phyloP scores from a whole-genome alignment of 176 grass and related monocot genomes.

The Oryza punctata region DNA sequence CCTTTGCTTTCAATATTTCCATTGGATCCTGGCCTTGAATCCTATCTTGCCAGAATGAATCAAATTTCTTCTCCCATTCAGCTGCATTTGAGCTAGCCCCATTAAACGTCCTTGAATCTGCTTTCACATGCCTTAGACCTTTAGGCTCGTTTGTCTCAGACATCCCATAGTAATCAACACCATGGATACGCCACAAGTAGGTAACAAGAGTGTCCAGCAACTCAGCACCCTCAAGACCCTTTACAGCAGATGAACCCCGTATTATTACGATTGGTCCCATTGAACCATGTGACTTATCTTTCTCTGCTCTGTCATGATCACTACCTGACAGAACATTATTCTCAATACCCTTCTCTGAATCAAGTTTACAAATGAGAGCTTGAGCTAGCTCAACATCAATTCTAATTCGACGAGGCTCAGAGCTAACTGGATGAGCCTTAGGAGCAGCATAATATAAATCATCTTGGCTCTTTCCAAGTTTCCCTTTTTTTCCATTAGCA shows the following conservation, averaged over 20 bases:
- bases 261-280: constrained; percentile 94
- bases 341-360: constrained; percentile 86
- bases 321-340: constrained; percentile 71
- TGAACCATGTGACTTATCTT: constrained; percentile 55
- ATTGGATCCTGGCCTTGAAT: constrained; percentile 83
- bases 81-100: constrained; percentile 56
- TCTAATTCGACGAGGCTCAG: constrained; percentile 72
- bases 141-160: constrained; percentile 82
- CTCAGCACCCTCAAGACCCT: constrained; percentile 95
- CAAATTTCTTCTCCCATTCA: constrained; percentile 96
- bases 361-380: constrained; percentile 76
- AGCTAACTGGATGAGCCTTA: constrained; percentile 83
- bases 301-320: constrained; percentile 59
- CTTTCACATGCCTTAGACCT: constrained; percentile 83
- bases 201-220: constrained; percentile 87
- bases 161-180: constrained; percentile 98
- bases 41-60: constrained; percentile 86
- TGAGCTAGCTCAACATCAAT: constrained; percentile 77
- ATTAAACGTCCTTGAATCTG: constrained; percentile 69
- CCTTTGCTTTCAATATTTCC: constrained; percentile 80
- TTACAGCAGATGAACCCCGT: constrained; percentile 82
- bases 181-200: constrained; percentile 93
- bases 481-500: constrained; percentile 68
- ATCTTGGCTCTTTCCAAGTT: constrained; percentile 58
- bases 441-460: constrained; percentile 75